Evolutionary conservation across 352 stramenopile species (phyloP).

Genomic region (Pythium aquatile): DNA sequence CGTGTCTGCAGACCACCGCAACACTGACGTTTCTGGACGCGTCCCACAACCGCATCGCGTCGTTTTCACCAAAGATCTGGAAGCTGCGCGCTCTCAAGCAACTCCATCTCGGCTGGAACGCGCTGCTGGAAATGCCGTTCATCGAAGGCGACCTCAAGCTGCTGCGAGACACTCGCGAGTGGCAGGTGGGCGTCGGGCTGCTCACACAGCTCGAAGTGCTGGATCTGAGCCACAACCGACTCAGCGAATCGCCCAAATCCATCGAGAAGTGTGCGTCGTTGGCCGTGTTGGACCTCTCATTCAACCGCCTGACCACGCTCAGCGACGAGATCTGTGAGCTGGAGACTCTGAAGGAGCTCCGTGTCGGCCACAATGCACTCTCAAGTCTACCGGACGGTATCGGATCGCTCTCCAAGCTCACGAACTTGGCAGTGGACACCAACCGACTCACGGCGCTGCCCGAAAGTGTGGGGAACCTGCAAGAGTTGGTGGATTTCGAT

Average conservation of each 20-base stretch:
- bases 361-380: slow-evolving; percentile 46
- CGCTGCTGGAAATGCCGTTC: slow-evolving; percentile 50
- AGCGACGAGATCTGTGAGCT: slow-evolving; percentile 44
- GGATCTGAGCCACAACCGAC: slow-evolving; percentile 53
- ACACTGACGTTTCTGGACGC: slow-evolving; percentile 45
- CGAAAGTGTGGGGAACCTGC: slow-evolving; percentile 38
- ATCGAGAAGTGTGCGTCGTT: slow-evolving; percentile 50
- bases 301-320: slow-evolving; percentile 45
- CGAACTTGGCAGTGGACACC: slow-evolving; percentile 35
- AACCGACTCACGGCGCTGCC: slow-evolving; percentile 48
- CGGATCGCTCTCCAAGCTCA: slow-evolving; percentile 36
- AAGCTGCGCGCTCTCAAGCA: slow-evolving; percentile 48
- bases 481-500: slow-evolving; percentile 37
- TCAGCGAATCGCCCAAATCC: slow-evolving; percentile 42
- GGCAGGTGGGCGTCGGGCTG: slow-evolving; percentile 64
- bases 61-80: slow-evolving; percentile 68
- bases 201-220: slow-evolving; percentile 40
- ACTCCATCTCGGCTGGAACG: slow-evolving; percentile 58
- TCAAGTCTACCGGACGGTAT: slow-evolving; percentile 40
- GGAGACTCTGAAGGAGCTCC: slow-evolving; percentile 33
- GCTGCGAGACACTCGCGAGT: slow-evolving; percentile 66
- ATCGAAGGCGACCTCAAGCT: slow-evolving; percentile 69
- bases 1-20: slow-evolving; percentile 61
- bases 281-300: slow-evolving; percentile 43
- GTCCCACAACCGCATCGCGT: slow-evolving; percentile 53